Conservation (phyloP, 768 basidiomycete genomes). For the Suillus fuscotomentosus region DNA sequence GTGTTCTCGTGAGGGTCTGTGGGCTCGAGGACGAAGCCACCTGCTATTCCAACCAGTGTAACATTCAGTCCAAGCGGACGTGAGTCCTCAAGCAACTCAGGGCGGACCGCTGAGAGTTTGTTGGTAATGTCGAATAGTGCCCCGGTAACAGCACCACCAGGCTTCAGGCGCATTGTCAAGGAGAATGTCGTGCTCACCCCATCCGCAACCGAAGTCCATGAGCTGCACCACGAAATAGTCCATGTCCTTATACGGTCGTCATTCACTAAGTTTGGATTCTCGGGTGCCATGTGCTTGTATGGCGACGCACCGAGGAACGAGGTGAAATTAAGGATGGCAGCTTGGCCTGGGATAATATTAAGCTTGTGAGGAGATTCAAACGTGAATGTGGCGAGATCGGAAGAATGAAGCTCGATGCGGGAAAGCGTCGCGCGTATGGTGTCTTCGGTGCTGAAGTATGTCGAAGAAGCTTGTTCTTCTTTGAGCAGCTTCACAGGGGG, state of each 20-base stretch:
- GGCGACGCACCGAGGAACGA: constrained; percentile 44
- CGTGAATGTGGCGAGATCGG: constrained; percentile 53
- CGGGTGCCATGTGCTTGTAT: constrained; percentile 56
- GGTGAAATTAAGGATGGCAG: constrained; percentile 53
- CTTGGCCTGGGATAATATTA: constrained; percentile 46
- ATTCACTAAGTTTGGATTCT: constrained; percentile 51
- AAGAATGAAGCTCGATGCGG: constrained; percentile 42
- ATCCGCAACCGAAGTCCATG: constrained; percentile 12
- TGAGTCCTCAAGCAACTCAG: constrained; percentile 41
- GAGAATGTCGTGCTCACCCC: constrained; percentile 25
- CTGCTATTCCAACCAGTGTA: constrained; percentile 50
- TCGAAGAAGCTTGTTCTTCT: constrained; percentile 38
- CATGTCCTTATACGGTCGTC: constrained; percentile 68
- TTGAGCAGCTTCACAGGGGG: constrained; percentile 56
- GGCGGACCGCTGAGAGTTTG: constrained; percentile 38
- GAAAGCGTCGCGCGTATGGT: constrained; percentile 30
- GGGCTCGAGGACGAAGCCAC: constrained; percentile 43
- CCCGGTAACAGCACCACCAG: constrained; percentile 52
- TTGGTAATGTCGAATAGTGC: constrained; percentile 50
- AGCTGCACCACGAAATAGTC: constrained; percentile 47
- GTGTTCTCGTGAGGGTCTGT: neutral
- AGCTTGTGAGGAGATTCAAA: constrained; percentile 39
- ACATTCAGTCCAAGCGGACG: constrained; percentile 39
- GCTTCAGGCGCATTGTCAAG: constrained; percentile 58
- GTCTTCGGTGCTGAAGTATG: constrained; percentile 26